These are phyloP conservation scores for Mycena citricolor DNA, from an alignment of 1,284 basidiomycete genomes.

Conservation along the genomic window DNA sequence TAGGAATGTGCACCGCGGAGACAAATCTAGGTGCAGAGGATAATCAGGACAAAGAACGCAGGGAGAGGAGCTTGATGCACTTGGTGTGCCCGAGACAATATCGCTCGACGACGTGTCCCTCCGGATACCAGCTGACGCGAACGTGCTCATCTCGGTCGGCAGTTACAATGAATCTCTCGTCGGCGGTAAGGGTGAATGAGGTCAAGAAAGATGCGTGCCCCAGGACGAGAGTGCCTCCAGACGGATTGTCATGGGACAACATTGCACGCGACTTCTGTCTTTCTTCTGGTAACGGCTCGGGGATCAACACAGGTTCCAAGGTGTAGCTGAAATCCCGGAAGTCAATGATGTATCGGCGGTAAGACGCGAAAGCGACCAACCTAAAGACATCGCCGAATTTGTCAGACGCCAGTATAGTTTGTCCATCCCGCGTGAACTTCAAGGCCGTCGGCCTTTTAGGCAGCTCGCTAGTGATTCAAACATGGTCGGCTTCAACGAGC, in stretches of 20 bases:
- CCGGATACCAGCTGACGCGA: conserved; percentile 85
- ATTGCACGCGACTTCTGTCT: conserved; percentile 34
- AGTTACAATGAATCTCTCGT: conserved; percentile 77
- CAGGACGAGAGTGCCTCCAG: conserved; percentile 72
- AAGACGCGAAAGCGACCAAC: conserved; percentile 34
- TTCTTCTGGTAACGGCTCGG: conserved; percentile 32
- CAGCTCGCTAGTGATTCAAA: conserved; percentile 51
- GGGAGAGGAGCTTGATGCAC: too few species aligned
- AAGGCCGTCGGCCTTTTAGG: conserved; percentile 75
- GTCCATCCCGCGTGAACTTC: conserved; percentile 53
- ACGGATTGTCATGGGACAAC: conserved; percentile 70
- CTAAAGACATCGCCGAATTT: conserved; percentile 87
- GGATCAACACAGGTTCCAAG: conserved; percentile 33
- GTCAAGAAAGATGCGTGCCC: conserved; percentile 88
- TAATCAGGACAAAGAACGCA: background rate
- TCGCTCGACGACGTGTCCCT: conserved; percentile 79
- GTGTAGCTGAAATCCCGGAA: conserved; percentile 51
- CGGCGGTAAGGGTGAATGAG: conserved; percentile 61
- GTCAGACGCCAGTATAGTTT: conserved; percentile 72
- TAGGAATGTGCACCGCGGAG: conserved; percentile 74
- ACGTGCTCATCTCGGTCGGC: conserved; percentile 94
- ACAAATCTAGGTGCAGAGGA: conserved; percentile 59
- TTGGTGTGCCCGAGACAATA: conserved; percentile 84
- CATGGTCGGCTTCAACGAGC: conserved; percentile 20
- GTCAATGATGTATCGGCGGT: background rate